Evolutionary conservation across 2,329 filamentous ascomycete species (phyloP), one percentile per base, ranked within the genome.

Genomic region (Metarhizium humberi): DNA sequence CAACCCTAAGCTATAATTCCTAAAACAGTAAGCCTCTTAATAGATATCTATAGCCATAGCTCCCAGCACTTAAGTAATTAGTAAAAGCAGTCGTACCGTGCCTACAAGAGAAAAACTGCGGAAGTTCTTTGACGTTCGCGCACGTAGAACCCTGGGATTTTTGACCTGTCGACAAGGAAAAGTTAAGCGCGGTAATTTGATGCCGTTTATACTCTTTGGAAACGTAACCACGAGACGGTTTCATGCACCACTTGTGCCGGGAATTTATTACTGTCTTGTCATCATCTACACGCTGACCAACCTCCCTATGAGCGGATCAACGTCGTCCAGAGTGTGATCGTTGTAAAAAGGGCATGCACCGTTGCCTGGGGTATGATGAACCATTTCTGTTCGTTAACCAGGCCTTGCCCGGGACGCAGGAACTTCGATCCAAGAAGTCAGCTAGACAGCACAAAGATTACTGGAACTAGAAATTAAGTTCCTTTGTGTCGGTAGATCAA

Each of bases 311-410:
- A 52, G 13, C 30, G 52, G 54, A 55, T 49, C 54, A 55, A 40
- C 54, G 43, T 29, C 54, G 54, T 6, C 54, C 54, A 34, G 54
- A 30, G 25, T 55, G 54, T 45, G 49, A 49, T 42, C 49, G 54
- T 25, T 55, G 54, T 46, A 55, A 52, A 32, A 49, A 34, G 32
- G 50, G 54, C 50, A 36, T 55, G 54, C 54, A 55, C 34, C 50
- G 46, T 16, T 55, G 54, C 43, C 54, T 52, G 14, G 54, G 54
- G 48, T 55, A 55, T 45, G 50, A 55, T 18, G 50, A 55, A 11
- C 42, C 54, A 14, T 55, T 55, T 43, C 54, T 55, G 30, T 55
- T 55, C 25, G 54, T 55, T 36, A 55, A 55, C 14, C 54, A 55
- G 54, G 54, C 54, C 3, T 18, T 55, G 25, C 54, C 54, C 2